Percentiles rank a stretch among this genome's conserved stretches.
These are phyloP conservation scores for Botryotinia narcissicola DNA, from an alignment of 2,329 filamentous ascomycete genomes.

Conservation along the genomic window DNA sequence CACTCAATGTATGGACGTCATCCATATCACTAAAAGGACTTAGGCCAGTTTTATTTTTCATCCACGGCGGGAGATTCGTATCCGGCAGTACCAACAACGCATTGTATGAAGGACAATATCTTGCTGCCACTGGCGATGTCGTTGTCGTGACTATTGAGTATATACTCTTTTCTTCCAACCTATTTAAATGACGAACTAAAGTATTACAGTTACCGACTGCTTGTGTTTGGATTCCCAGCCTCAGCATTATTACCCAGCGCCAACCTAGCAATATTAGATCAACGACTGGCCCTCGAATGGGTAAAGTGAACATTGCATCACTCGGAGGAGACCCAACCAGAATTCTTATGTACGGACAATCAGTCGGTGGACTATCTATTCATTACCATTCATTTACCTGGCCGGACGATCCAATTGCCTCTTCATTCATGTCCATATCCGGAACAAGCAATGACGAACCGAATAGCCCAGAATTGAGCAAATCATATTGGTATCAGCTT, in stretches of 20 bases:
- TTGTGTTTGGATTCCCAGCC: slow-evolving; percentile 11
- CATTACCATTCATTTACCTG: slow-evolving; percentile 23
- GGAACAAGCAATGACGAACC: slow-evolving; percentile 29
- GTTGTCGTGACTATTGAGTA: slow-evolving; percentile 14
- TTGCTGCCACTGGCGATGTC: slow-evolving; percentile 1
- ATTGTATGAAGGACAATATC: slow-evolving; percentile 5
- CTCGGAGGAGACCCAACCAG: slow-evolving; percentile 9
- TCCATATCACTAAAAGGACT: slow-evolving; percentile 36
- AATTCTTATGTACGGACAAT: slow-evolving; percentile 39
- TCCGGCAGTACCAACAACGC: slow-evolving; percentile 42
- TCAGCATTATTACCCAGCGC: slow-evolving; percentile 41
- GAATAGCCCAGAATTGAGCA: neutral
- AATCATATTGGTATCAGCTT: slow-evolving; percentile 2
- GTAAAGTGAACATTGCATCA: slow-evolving; percentile 32
- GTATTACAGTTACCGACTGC: slow-evolving; percentile 7
- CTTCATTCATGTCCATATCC: slow-evolving; percentile 31
- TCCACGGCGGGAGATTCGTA: slow-evolving; percentile 45
- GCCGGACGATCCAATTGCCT: slow-evolving; percentile 26
- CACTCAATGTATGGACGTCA: slow-evolving; percentile 42
- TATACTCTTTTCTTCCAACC: neutral
- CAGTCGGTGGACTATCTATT: slow-evolving; percentile 39
- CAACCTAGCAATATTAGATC: slow-evolving; percentile 2
- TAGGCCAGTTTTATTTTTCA: slow-evolving; percentile 46
- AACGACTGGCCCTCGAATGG: slow-evolving; percentile 17
- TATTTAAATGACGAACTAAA: neutral